Evolutionary conservation across 495 filamentous ascomycete species (phyloP).

Genomic region (Niebla homalea): DNA sequence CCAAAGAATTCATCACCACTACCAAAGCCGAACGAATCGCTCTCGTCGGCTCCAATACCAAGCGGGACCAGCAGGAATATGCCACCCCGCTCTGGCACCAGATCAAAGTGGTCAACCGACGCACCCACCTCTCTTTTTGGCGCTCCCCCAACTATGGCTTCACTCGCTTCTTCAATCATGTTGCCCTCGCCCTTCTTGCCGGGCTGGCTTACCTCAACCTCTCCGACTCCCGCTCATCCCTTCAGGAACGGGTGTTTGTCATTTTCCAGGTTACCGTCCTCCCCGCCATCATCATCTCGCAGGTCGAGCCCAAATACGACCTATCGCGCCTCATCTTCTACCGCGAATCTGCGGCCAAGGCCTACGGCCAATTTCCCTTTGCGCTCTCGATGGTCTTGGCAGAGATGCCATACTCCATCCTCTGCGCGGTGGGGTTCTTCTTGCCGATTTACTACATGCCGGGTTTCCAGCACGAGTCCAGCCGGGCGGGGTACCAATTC

Average conservation of each 20-base stretch:
- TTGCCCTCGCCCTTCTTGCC: slow-evolving; percentile 53
- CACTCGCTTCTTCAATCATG: slow-evolving; percentile 48
- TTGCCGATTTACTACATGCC: slow-evolving; percentile 73
- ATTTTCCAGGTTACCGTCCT: slow-evolving; percentile 74
- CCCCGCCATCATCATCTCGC: slow-evolving; percentile 60
- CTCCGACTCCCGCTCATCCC: slow-evolving; percentile 56
- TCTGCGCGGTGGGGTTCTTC: slow-evolving; percentile 56
- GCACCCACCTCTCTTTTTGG: slow-evolving; percentile 85
- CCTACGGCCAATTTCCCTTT: slow-evolving; percentile 72
- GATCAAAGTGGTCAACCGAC: slow-evolving; percentile 35
- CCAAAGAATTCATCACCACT: slow-evolving; percentile 54
- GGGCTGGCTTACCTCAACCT: slow-evolving; percentile 77
- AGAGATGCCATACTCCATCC: slow-evolving; percentile 61
- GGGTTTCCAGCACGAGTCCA: slow-evolving; percentile 58
- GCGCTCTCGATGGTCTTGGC: slow-evolving; percentile 65
- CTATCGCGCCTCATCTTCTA: slow-evolving; percentile 70
- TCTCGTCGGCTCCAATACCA: slow-evolving; percentile 16
- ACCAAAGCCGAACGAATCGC: slow-evolving; percentile 35
- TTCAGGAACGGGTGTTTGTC: slow-evolving; percentile 78
- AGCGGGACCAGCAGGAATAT: slow-evolving; percentile 33
- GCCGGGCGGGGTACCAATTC: slow-evolving; percentile 36
- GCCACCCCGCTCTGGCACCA: slow-evolving; percentile 42
- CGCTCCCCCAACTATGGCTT: slow-evolving; percentile 78
- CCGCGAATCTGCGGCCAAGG: slow-evolving; percentile 71
- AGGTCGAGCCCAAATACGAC: slow-evolving; percentile 77